phyloP scores from a whole-genome alignment of 768 basidiomycete genomes.

The Russula earlei region DNA sequence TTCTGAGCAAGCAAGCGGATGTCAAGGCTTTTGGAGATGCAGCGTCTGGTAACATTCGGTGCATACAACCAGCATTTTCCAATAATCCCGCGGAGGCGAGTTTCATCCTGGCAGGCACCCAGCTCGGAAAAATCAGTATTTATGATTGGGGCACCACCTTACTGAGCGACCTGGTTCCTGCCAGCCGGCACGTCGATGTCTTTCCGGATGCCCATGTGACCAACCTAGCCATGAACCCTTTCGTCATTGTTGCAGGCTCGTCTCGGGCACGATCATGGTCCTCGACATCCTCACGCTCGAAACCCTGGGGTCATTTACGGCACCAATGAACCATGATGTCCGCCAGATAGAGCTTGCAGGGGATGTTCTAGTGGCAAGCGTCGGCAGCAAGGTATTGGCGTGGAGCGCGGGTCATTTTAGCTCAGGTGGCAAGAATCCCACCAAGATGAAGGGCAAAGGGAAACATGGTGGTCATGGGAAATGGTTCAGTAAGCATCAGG shows the following conservation, averaged over 20 bases:
- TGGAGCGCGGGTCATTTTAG: constrained; percentile 53
- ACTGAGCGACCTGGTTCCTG: constrained; percentile 21
- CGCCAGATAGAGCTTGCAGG: constrained; percentile 47
- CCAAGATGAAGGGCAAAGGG: constrained; percentile 23
- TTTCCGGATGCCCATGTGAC: constrained; percentile 57
- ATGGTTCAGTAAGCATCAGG: constrained; percentile 30
- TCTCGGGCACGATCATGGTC: constrained; percentile 46
- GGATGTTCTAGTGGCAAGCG: constrained; percentile 47
- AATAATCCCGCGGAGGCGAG: constrained; percentile 29
- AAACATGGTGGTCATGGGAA: constrained; percentile 23
- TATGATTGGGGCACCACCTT: constrained; percentile 39
- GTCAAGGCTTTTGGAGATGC: constrained; percentile 42
- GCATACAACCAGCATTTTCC: constrained; percentile 41
- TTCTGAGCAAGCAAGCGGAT: constrained; percentile 24
- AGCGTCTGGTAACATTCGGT: constrained; percentile 42
- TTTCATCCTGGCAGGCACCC: constrained; percentile 57
- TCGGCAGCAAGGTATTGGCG: constrained; percentile 53
- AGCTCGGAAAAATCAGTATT: constrained; percentile 52
- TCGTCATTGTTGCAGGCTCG: constrained; percentile 59
- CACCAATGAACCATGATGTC: constrained; percentile 36
- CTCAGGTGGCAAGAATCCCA: constrained; percentile 25
- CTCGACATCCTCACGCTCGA: constrained; percentile 62
- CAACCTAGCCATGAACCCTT: constrained; percentile 49
- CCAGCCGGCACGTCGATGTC: constrained; percentile 48
- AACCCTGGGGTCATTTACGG: constrained; percentile 44